Base-by-base conservation (phyloP, 2,329 filamentous ascomycete species). In the Coniochaeta sp. region DNA sequence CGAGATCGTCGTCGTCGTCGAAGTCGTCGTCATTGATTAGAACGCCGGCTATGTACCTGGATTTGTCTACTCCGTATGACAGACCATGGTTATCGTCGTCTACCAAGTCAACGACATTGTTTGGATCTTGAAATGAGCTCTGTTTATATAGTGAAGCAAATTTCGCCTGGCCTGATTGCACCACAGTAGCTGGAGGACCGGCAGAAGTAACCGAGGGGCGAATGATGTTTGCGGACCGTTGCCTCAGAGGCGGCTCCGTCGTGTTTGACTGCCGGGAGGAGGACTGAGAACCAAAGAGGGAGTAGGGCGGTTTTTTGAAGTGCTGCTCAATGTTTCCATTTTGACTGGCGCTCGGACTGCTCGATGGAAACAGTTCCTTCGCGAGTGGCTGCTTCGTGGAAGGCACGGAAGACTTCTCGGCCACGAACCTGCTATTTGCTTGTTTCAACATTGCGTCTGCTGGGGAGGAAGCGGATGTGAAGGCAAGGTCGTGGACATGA, bases 1-100 rank as follows among this genome's bases (percentile, higher is more conserved):
- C 83, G 22, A 89, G 73, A 62, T 90, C 89, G 26, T 96, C 78
- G 59, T 91, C 84, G 22, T 88, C 82, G 66, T 96, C 92, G 69
- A 96, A 95, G 69, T 96, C 93, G 66, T 93, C 87, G 63, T 92
- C 89, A 62, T 86, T 84, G 63, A 92, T 89, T 62, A 82, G 84
- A 10, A 89, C 82, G 6, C 69, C 62, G n/a, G 65, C 56, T 5
- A 63, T 59, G 10, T 56, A 56, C 24, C 54, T 36, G 9, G 54
- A 56, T 16, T n/a, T 56, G 2, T 42, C 70, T 63, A 30, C 64
- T 55, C 57, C 72, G 9, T 16, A 24, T 52, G 59, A 55, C 3
- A 52, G 73, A 62, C 65, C 56, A 28, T 68, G 60, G 10, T 61
- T 59, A 38, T 64, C 65, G 14, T 65, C 62, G 47, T 71, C 68